phyloP scores from a whole-genome alignment of 2,329 filamentous ascomycete genomes.

The Arthrobotrys entomopaga region DNA sequence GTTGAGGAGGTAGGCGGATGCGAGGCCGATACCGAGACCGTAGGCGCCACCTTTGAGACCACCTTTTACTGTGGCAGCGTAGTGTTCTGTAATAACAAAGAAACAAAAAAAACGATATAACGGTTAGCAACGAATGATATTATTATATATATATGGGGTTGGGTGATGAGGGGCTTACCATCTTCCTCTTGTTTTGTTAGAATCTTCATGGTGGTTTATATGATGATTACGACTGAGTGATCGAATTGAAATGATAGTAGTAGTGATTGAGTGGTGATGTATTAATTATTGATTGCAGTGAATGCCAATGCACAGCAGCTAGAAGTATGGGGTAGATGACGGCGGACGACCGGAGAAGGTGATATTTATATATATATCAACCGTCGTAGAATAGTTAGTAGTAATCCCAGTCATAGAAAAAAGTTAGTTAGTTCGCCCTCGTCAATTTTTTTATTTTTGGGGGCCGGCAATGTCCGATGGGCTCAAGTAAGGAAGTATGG shows the following conservation, averaged over 20 bases:
- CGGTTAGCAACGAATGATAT: no score
- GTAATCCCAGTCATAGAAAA: neutral
- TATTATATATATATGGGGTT: neutral
- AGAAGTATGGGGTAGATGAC: neutral
- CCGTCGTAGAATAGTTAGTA: neutral
- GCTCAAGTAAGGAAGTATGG: no score
- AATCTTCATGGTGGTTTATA: conserved; percentile 81
- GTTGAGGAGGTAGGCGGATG: conserved; percentile 55
- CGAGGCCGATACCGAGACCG: conserved; percentile 64
- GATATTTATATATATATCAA: conserved; percentile 24
- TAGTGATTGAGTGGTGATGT: no score
- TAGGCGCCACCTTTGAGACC: conserved; percentile 77
- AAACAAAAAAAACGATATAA: conserved; percentile 31
- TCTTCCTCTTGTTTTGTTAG: conserved; percentile 92
- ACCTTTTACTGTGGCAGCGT: conserved; percentile 77
- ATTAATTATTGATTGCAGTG: neutral
- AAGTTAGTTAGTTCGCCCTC: neutral
- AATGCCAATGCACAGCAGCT: neutral
- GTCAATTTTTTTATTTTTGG: conserved; percentile 1
- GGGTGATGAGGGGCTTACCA: conserved; percentile 60
- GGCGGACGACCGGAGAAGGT: neutral
- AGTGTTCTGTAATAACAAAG: conserved; percentile 54
- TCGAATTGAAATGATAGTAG: no score
- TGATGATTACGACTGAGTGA: no score
- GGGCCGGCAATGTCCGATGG: conserved; percentile 43